These are phyloP conservation scores for Leccinum disarticulatum DNA, from an alignment of 768 basidiomycete genomes.

Conservation along the genomic window DNA sequence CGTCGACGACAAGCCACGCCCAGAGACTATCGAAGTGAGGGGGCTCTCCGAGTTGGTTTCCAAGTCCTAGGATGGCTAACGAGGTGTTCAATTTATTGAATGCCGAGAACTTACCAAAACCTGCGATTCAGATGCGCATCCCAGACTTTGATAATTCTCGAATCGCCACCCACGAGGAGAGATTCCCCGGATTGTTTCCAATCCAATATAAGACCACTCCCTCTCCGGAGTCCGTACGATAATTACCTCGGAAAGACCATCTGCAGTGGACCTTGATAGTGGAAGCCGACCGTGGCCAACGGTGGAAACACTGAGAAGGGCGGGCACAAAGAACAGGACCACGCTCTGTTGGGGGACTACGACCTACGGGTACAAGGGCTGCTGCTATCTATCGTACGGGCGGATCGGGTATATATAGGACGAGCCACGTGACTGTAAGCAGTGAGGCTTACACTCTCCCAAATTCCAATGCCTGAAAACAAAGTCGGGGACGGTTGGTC, in stretches of 20 bases:
- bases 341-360: too few relatives aligned
- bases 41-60: conserved; percentile 89
- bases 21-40: conserved; percentile 81
- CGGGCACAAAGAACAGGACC: too few relatives aligned
- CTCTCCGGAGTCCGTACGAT: conserved; percentile 53
- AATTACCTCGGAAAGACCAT: conserved; percentile 88
- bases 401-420: too few relatives aligned
- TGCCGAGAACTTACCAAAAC: conserved; percentile 52
- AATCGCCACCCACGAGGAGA: conserved; percentile 89
- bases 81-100: background rate
- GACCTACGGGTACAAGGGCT: too few relatives aligned
- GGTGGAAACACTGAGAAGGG: too few relatives aligned
- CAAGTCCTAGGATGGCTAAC: conserved; percentile 59
- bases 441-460: too few relatives aligned
- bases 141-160: conserved; percentile 87
- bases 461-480: too few relatives aligned
- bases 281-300: too few relatives aligned
- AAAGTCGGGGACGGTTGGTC: too few relatives aligned
- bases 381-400: too few relatives aligned
- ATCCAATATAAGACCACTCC: conserved; percentile 82
- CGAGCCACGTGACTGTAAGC: too few relatives aligned
- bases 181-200: conserved; percentile 91
- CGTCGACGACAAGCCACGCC: conserved; percentile 70
- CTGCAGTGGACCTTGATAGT: conserved; percentile 64
- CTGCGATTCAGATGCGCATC: conserved; percentile 86